These are phyloP conservation scores for Pseudohalonectria lignicola DNA, from an alignment of 2,329 filamentous ascomycete genomes.

Conservation along the genomic window DNA sequence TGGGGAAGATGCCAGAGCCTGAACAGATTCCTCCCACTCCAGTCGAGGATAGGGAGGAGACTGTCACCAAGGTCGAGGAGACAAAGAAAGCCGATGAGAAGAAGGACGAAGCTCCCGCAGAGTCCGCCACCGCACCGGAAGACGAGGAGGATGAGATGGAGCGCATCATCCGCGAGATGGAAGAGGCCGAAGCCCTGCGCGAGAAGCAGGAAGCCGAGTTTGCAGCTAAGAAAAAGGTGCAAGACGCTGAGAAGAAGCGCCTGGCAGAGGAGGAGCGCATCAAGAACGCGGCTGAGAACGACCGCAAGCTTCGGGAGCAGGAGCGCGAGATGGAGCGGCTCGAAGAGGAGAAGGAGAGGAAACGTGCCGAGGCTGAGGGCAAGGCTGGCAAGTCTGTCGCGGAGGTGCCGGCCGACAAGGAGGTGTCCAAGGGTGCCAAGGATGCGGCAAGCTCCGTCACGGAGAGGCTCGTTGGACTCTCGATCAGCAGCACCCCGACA, in stretches of 20 bases:
- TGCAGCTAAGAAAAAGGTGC: constrained; percentile 7
- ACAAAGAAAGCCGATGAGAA: constrained; percentile 9
- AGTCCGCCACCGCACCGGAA: constrained; percentile 15
- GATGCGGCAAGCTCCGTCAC: constrained; percentile 26
- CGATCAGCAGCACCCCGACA: constrained; percentile 21
- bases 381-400: constrained; percentile 34
- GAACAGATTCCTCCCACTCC: no score
- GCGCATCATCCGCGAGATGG: constrained; percentile 14
- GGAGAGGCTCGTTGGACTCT: constrained; percentile 41
- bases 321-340: constrained; percentile 63
- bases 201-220: constrained; percentile 9
- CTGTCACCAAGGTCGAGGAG: constrained; percentile 1
- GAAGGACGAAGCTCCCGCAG: constrained; percentile 29
- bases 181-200: constrained; percentile 10
- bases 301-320: constrained; percentile 55
- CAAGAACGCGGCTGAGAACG: constrained; percentile 9
- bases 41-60: no score
- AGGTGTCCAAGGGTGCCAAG: constrained; percentile 28
- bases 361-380: constrained; percentile 37
- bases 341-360: constrained; percentile 58
- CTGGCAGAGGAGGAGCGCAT: constrained; percentile 8
- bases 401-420: constrained; percentile 36
- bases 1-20: no score
- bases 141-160: constrained; percentile 26
- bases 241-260: constrained; percentile 6